A percentile compares a stretch with the other conserved stretches of the same genome.
Evolutionary conservation across 305 asterid genomes (phyloP).

Genomic region (Solanum chacoense): DNA sequence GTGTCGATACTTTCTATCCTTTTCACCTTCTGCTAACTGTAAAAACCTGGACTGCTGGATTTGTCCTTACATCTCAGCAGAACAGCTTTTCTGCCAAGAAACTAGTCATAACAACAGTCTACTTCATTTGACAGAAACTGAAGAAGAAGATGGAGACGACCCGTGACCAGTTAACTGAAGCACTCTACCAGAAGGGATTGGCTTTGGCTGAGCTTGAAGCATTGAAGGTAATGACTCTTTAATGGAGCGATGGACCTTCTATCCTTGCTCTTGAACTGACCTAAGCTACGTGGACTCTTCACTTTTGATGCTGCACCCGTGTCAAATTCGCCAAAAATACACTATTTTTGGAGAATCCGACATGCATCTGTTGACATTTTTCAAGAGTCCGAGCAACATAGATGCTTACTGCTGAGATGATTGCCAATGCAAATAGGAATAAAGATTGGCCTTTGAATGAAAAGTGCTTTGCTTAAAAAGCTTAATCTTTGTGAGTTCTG

Average conservation of each 20-base stretch:
- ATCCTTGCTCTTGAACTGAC: neutral
- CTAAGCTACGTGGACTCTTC: neutral
- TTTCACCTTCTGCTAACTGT: neutral
- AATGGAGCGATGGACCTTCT: neutral
- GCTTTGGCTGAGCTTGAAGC: slow-evolving; percentile 65
- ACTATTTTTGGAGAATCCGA: neutral
- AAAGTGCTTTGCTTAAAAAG: neutral
- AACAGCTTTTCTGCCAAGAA: neutral
- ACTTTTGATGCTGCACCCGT: neutral
- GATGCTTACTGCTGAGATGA: neutral
- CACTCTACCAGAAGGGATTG: slow-evolving; percentile 85
- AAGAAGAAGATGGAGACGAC: slow-evolving; percentile 85
- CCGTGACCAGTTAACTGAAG: slow-evolving; percentile 84
- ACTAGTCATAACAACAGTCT: neutral
- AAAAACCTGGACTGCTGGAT: neutral
- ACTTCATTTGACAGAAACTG: slow-evolving; percentile 33
- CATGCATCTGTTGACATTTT: neutral
- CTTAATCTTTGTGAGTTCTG: neutral
- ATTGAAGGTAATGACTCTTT: slow-evolving; percentile 40
- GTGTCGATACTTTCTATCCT: neutral
- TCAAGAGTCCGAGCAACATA: neutral
- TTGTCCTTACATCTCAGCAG: neutral
- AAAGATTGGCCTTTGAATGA: neutral
- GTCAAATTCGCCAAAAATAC: neutral
- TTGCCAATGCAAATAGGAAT: neutral